Conservation (phyloP, 2,329 filamentous ascomycete genomes). For the Tolypocladium tropicale region DNA sequence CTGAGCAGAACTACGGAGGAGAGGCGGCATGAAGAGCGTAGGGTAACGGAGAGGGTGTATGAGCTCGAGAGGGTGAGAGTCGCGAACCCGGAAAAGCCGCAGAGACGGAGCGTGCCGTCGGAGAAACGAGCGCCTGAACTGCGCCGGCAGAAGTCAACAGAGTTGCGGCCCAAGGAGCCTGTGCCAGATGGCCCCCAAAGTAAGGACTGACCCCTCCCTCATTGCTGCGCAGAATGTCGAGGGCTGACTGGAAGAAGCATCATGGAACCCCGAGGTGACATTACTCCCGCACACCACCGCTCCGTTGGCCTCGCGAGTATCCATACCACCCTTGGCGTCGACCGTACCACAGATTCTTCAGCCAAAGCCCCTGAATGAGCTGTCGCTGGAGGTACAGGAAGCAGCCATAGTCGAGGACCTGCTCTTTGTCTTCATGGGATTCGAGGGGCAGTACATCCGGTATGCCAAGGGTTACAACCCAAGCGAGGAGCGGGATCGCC, state of each 20-base stretch:
- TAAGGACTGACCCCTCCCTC: slow-evolving; percentile 17
- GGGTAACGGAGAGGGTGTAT: slow-evolving; percentile 42
- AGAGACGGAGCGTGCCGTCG: slow-evolving; percentile 27
- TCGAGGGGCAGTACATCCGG: slow-evolving; percentile 93
- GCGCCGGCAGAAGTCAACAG: slow-evolving; percentile 30
- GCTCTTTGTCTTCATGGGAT: slow-evolving; percentile 94
- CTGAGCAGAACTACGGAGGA: slow-evolving; percentile 33
- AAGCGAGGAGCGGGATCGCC: slow-evolving; percentile 71
- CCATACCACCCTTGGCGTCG: slow-evolving; percentile 61
- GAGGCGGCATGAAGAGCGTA: slow-evolving; percentile 38
- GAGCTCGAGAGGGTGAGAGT: slow-evolving; percentile 52
- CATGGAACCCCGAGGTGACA: slow-evolving; percentile 73
- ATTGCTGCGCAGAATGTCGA: background rate
- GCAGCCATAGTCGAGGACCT: slow-evolving; percentile 80
- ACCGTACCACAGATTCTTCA: slow-evolving; percentile 65
- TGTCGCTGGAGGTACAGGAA: slow-evolving; percentile 77
- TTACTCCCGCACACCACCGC: slow-evolving; percentile 57
- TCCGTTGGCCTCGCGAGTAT: slow-evolving; percentile 59
- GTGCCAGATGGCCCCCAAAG: slow-evolving; percentile 39
- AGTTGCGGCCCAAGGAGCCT: slow-evolving; percentile 32
- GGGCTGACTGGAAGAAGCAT: slow-evolving; percentile 17
- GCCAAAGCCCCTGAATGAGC: slow-evolving; percentile 56
- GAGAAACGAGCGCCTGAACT: slow-evolving; percentile 27
- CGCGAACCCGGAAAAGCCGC: slow-evolving; percentile 48
- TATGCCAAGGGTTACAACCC: slow-evolving; percentile 78